A percentile compares a stretch with the other conserved stretches of the same genome.
These are phyloP conservation scores for Suillus tomentosus DNA, from an alignment of 768 basidiomycete species.

Conservation along the genomic window DNA sequence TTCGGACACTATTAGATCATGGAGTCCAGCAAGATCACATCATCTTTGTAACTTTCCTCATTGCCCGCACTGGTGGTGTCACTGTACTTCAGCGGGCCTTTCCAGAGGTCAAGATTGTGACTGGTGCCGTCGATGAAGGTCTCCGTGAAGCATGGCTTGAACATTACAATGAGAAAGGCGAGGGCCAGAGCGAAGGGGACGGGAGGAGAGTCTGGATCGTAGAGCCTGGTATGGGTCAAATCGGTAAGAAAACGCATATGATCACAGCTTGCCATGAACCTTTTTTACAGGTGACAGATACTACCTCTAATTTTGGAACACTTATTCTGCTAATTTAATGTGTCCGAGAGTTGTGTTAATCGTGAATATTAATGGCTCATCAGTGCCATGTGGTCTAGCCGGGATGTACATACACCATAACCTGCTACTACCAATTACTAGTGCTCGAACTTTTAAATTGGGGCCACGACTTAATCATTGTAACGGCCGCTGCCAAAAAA, in stretches of 20 bases:
- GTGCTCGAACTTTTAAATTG: no score
- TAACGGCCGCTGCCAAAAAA: no score
- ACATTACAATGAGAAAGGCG: constrained; percentile 50
- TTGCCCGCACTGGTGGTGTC: constrained; percentile 81
- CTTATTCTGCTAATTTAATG: neutral
- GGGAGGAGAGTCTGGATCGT: constrained; percentile 78
- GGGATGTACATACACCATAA: neutral
- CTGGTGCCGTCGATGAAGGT: constrained; percentile 78
- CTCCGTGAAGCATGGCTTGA: constrained; percentile 77
- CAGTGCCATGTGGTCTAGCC: neutral
- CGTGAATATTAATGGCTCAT: neutral
- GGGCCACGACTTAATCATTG: no score
- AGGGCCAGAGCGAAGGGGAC: constrained; percentile 41
- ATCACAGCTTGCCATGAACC: neutral
- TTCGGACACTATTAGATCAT: constrained; percentile 91
- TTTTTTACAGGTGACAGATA: constrained; percentile 9
- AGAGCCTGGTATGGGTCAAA: constrained; percentile 88
- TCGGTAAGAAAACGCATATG: constrained; percentile 49
- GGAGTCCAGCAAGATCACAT: constrained; percentile 84
- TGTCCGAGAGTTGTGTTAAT: neutral
- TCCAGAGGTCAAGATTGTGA: constrained; percentile 81
- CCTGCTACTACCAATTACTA: neutral
- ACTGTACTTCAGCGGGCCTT: constrained; percentile 80
- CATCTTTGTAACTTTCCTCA: constrained; percentile 87
- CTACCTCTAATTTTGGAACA: constrained; percentile 10